A percentile compares a stretch with the other conserved stretches of the same genome.
Conservation (phyloP, 1,139 yeast genomes). For the Zygosaccharomyces sapae region DNA sequence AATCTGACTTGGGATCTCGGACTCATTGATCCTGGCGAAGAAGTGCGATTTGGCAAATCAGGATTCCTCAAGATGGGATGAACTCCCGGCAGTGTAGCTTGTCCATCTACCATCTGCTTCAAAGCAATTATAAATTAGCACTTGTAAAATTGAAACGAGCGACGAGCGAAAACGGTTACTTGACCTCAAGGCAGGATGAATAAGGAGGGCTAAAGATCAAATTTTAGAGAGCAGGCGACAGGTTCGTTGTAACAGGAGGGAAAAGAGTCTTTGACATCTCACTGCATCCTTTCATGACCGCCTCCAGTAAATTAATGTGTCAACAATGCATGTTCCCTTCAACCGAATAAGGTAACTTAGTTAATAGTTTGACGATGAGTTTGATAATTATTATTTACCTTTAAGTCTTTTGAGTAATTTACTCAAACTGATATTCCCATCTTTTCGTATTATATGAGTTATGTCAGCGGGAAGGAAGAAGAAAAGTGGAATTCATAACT, state of each 20-base stretch:
- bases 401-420: background rate
- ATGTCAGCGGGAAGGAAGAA: background rate
- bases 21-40: background rate
- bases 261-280: background rate
- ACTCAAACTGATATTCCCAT: background rate
- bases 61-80: slow-evolving; percentile 12
- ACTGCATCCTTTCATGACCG: background rate
- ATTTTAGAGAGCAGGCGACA: background rate
- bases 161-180: no score
- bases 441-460: background rate
- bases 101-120: slow-evolving; percentile 4
- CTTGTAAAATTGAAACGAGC: background rate
- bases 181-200: no score
- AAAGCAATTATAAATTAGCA: background rate
- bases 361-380: slow-evolving; percentile 1
- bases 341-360: slow-evolving; percentile 3
- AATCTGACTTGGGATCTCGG: slow-evolving; percentile 20
- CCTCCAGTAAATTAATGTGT: slow-evolving; percentile 5
- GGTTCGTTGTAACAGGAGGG: no score
- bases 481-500: background rate
- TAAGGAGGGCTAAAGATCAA: background rate
- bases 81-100: slow-evolving; percentile 4
- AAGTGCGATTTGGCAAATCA: background rate
- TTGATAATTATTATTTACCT: slow-evolving; percentile 2
- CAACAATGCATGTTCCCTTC: background rate